phyloP scores from a whole-genome alignment of 2,329 filamentous ascomycete genomes.

The Ceratocystis harringtonii region DNA sequence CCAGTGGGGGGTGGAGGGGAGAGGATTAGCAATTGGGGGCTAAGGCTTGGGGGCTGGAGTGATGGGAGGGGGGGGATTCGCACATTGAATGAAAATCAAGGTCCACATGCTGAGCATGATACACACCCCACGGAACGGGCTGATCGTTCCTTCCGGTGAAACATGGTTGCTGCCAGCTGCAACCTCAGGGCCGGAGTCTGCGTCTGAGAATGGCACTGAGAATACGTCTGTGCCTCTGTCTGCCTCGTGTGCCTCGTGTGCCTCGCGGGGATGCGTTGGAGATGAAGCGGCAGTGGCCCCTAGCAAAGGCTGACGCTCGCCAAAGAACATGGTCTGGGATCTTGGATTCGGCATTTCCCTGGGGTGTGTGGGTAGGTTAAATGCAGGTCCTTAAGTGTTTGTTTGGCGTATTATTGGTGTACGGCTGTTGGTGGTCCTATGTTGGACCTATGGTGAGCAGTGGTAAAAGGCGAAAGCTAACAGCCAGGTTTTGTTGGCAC shows the following conservation, averaged over 20 bases:
- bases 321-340: neutral
- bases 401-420: neutral
- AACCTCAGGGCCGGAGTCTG: neutral
- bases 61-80: neutral
- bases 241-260: neutral
- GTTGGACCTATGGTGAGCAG: no score
- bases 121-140: neutral
- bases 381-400: neutral
- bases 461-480: no score
- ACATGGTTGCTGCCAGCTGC: neutral
- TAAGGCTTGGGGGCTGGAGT: neutral
- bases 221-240: neutral
- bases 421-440: neutral
- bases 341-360: neutral
- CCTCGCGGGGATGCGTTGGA: neutral
- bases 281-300: neutral
- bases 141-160: neutral
- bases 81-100: constrained; percentile 15
- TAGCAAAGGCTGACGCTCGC: constrained; percentile 4
- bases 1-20: neutral
- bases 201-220: neutral
- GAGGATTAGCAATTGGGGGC: neutral
- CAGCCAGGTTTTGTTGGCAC: no score
- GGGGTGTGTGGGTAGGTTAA: neutral
- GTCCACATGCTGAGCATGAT: constrained; percentile 12